These are phyloP conservation scores for Cymodocea nodosa DNA, from an alignment of 116 monocot genomes.

Conservation along the genomic window DNA sequence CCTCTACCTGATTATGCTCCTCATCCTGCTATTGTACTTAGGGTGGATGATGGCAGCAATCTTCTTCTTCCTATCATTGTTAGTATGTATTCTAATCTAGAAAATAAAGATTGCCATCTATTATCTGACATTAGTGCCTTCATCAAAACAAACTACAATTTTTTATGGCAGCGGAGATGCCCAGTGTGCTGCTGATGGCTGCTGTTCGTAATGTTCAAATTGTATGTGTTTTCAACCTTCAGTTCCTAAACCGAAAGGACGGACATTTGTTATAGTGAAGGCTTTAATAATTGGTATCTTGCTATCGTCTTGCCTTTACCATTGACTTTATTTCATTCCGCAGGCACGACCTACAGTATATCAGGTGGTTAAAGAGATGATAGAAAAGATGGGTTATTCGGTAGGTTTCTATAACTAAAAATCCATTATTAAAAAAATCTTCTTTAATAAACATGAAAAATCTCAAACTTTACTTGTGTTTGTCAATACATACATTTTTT, in stretches of 20 bases:
- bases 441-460: neutral
- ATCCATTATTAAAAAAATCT: neutral
- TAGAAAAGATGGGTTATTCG: constrained; percentile 90
- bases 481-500: too few relatives aligned
- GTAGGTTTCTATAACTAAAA: constrained; percentile 18
- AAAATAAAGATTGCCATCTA: neutral
- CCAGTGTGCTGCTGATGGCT: constrained; percentile 78
- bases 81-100: constrained; percentile 34
- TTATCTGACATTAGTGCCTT: neutral
- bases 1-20: constrained; percentile 65
- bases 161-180: constrained; percentile 72
- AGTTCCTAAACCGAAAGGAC: neutral
- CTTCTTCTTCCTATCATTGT: constrained; percentile 93
- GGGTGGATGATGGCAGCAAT: constrained; percentile 88
- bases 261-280: too few relatives aligned
- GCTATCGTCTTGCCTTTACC: too few relatives aligned
- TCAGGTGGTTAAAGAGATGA: constrained; percentile 85
- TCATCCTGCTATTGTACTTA: constrained; percentile 89
- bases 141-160: neutral
- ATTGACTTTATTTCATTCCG: constrained; percentile 6
- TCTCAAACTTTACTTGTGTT: neutral
- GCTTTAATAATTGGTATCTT: neutral
- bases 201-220: constrained; percentile 80
- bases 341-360: constrained; percentile 91
- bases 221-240: constrained; percentile 28